phyloP scores from a whole-genome alignment of 176 grass and related monocot species.

The Lolium multiflorum region DNA sequence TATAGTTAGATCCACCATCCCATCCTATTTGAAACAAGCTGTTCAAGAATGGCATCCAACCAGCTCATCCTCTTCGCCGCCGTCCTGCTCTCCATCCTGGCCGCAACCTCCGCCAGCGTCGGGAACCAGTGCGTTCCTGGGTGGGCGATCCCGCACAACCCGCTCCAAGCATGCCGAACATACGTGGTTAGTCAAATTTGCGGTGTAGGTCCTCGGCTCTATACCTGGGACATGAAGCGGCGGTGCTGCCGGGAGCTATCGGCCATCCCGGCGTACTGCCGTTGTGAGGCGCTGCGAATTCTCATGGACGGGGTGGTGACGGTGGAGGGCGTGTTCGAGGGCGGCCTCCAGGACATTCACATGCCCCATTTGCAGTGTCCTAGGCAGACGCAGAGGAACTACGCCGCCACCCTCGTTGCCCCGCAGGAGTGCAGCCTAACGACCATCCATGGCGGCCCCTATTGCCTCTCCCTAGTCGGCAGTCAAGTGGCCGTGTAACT shows the following conservation, averaged over 20 bases:
- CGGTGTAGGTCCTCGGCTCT: background rate
- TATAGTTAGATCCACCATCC: background rate
- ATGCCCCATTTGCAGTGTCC: background rate
- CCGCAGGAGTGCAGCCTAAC: background rate
- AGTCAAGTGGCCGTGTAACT: background rate
- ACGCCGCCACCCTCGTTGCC: background rate
- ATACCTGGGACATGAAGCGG: background rate
- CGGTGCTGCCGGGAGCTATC: background rate
- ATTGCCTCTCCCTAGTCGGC: background rate
- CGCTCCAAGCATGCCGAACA: background rate
- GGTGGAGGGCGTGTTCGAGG: background rate
- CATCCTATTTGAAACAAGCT: background rate
- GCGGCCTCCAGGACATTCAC: background rate
- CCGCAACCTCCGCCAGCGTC: background rate
- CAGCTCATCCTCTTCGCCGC: background rate
- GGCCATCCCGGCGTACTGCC: background rate
- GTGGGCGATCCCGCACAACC: background rate
- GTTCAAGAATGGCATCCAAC: background rate
- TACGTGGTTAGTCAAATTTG: background rate
- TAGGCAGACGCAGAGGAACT: background rate
- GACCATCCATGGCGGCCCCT: background rate
- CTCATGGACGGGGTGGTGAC: constrained; percentile 24
- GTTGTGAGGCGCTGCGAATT: constrained; percentile 15
- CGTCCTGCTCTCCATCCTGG: background rate
- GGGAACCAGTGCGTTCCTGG: background rate